Base-by-base conservation (phyloP, 768 basidiomycete genomes). In the Russula sp. region DNA sequence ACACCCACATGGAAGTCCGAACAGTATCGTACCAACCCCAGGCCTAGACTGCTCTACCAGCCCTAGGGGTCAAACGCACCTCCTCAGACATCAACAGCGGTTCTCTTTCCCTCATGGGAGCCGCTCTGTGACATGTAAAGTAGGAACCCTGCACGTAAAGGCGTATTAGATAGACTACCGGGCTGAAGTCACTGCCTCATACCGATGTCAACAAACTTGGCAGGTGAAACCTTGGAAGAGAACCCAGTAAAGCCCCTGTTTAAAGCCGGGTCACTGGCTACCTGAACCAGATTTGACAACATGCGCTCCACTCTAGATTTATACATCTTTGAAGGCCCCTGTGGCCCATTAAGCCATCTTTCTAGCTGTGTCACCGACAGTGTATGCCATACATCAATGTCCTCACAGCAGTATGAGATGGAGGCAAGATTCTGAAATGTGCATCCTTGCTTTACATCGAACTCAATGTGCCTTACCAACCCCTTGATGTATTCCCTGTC, bases 171-270 rank as follows among this genome's bases (percentile, higher is more conserved):
- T 42, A 25, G 52, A 32, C 29, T 14, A 7, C 20, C 25, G 1
- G 20, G 39, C 10, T 10, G 7, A 47, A 0, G 14, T 13, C 4
- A 41, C 50, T 50, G 41, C 13, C 11, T 73, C 78, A 63, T 68
- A 91, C 91, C 88, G 43, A 90, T 84, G 71, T 87, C 92, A 36
- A 91, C 82, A 69, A 93, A 88, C 68, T 90, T 87, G 8, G 86
- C 82, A 1, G 88, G 88, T 2, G 87, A 83, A 43, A 91, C 78
- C 61, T 82, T 79, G 59, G 75, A 74, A n/a, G 87, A 78, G 2
- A 76, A 83, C 13, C 69, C 61, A 18, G 56, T 45, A 51, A 61
- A 65, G 13, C 22, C 64, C 32, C 78, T 80, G 41, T 81, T 72
- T 6, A 68, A 38, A 11, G 50, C 47, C 0, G 61, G 22, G 35